phyloP scores from a whole-genome alignment of 495 filamentous ascomycete genomes.

The Cryomyces antarcticus region DNA sequence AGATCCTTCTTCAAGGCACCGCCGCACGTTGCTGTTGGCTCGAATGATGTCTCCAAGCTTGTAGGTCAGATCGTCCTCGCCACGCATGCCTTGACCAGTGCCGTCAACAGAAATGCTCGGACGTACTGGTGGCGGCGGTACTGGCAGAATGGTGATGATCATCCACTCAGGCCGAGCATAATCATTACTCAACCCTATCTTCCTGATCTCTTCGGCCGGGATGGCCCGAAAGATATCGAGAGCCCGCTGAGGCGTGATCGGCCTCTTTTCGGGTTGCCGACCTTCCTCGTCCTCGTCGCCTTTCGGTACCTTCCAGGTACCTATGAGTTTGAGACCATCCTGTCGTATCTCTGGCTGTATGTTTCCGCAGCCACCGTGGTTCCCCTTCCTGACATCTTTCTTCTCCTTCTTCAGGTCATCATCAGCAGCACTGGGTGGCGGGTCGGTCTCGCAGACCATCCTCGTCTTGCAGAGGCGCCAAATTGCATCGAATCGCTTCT shows the following conservation, averaged over 20 bases:
- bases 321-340: conserved; percentile 63
- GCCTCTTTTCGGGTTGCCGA: conserved; percentile 54
- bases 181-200: conserved; percentile 77
- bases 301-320: conserved; percentile 61
- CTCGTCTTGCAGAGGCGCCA: conserved; percentile 80
- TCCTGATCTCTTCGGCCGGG: conserved; percentile 52
- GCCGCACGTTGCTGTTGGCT: conserved; percentile 81
- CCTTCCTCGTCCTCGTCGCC: conserved; percentile 37
- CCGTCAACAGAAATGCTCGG: conserved; percentile 92
- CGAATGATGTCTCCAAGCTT: conserved; percentile 97
- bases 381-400: conserved; percentile 24
- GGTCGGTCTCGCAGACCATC: conserved; percentile 57
- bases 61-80: conserved; percentile 97
- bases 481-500: conserved; percentile 75
- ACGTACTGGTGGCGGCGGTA: conserved; percentile 85
- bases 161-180: conserved; percentile 97
- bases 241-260: conserved; percentile 64
- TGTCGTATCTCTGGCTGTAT: conserved; percentile 68
- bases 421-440: conserved; percentile 40
- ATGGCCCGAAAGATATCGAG: conserved; percentile 73
- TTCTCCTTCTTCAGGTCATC: conserved; percentile 29
- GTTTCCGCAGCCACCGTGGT: conserved; percentile 87
- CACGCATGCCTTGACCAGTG: conserved; percentile 64
- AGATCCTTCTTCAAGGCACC: conserved; percentile 72
- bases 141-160: conserved; percentile 84